Evolutionary conservation across 2,329 filamentous ascomycete species (phyloP), one percentile per base, ranked within the genome.

Genomic region (Coniochaeta prunicola): DNA sequence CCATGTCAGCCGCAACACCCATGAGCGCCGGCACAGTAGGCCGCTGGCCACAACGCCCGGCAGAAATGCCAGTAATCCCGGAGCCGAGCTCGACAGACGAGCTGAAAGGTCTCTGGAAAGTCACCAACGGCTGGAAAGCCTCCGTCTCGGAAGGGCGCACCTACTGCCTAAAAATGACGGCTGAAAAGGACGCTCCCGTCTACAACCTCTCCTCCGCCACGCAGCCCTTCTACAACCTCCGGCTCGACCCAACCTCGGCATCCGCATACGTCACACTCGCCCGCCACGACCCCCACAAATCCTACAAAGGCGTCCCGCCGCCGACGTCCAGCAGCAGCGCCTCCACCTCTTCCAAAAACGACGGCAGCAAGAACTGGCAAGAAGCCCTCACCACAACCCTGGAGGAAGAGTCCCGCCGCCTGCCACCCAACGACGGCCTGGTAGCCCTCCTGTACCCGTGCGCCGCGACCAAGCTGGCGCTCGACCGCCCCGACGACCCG

Each of bases 371-470:
- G 66, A 67, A 80, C 68, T 85, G 83, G 82, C 75, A 80, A 45
- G 81, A 85, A 64, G 82, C 81, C 1, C 73, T 88, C 48, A 74
- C 70, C 50, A 87, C 84, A 3, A 81, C 81, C 0, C 74, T 86
- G 4, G 83, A 86, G 67, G 81, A 83, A 59, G 74, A 79, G 42
- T 71, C 77, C 0, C 76, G 83, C 4, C 76, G 76, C 0, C 76
- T 82, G 57, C 78, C 76, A 13, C 83, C 83, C 7, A 77, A 83
- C 45, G 83, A 87, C 66, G 85, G 85, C 0, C 78, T 88, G 0
- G 80, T 92, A 6, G 87, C 89, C 1, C 76, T 87, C 1, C 79
- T 90, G 15, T 89, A 90, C 72, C 89, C 89, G 1, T 74, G 77
- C 1, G 83, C 85, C 0, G 86, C 86, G 13, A 82, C 86, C 0